Evolutionary conservation across 2,329 filamentous ascomycete genomes (phyloP).

Genomic region (Didymella keratinophila): DNA sequence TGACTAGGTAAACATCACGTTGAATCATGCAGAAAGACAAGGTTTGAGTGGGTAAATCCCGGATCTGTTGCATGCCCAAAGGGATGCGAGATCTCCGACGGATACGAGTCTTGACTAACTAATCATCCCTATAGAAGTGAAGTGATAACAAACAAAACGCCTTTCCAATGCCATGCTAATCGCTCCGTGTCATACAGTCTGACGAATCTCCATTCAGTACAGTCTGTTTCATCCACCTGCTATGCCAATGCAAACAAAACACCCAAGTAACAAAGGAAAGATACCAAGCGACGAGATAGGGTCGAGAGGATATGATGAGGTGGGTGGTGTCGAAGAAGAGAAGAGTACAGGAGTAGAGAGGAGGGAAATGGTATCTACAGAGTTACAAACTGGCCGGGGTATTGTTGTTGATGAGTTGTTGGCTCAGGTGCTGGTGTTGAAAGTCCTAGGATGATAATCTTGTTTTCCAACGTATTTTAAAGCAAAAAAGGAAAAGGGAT

Average conservation of each 20-base stretch:
- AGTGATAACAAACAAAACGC: slow-evolving; percentile 23
- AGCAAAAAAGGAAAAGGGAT: slow-evolving; percentile 43
- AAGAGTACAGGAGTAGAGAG: slow-evolving; percentile 30
- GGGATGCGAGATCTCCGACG: slow-evolving; percentile 39
- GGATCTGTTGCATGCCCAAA: slow-evolving; percentile 31
- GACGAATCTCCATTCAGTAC: slow-evolving; percentile 23
- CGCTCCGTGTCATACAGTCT: slow-evolving; percentile 24
- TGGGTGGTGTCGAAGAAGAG: slow-evolving; percentile 18
- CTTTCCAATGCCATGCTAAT: slow-evolving; percentile 24
- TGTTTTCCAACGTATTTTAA: slow-evolving; percentile 34
- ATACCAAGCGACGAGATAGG: slow-evolving; percentile 41
- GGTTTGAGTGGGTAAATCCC: slow-evolving; percentile 51
- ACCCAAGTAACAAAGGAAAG: slow-evolving; percentile 44
- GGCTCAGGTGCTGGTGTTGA: slow-evolving; percentile 25
- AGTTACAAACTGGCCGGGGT: slow-evolving; percentile 45
- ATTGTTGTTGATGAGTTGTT: slow-evolving; percentile 25
- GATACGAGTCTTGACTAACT: slow-evolving; percentile 54
- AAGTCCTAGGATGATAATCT: slow-evolving; percentile 34
- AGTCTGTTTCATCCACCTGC: slow-evolving; percentile 23
- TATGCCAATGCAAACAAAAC: slow-evolving; percentile 34
- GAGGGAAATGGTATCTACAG: slow-evolving; percentile 52
- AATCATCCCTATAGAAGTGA: slow-evolving; percentile 48
- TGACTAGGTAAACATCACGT: slow-evolving; percentile 1
- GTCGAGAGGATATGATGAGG: slow-evolving; percentile 31
- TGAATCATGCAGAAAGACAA: slow-evolving; percentile 14